Base-by-base conservation (phyloP, 2,329 filamentous ascomycete species). In the Coniosporium tulheliwenetii region DNA sequence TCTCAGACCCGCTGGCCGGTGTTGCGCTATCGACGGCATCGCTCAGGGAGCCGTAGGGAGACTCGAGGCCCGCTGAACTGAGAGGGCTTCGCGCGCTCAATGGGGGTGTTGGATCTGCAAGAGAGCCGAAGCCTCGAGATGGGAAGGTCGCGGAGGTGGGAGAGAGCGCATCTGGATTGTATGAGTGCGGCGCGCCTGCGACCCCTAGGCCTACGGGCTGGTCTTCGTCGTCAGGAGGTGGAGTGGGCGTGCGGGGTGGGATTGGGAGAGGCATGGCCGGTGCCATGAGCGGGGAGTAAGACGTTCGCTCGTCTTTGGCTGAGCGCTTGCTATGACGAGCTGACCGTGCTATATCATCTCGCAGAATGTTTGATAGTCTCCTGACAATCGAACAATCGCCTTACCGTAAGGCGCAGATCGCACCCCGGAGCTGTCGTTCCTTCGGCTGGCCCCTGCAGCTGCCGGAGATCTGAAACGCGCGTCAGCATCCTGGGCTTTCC, bases 211-310 rank as follows among this genome's bases (percentile, higher is more conserved):
- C 47, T 35, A 42, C 40, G 19, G 32, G 45, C 31, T 52, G 43
- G 44, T 56, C 51, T 48, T 69, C 64, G 47, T 74, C 69, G 41
- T 67, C 65, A 52, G 71, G 67, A 47, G 76, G 76, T 48, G 77
- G 77, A 50, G 77, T 78, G 10, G 76, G 76, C 30, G 77, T 79
- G 49, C 73, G 67, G 42, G 77, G 76, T 45, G 74, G 75, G 35
- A 69, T 57, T 43, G 73, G 73, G 46, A 76, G 67, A 39, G 74
- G 70, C 47, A 75, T 65, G 48, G 64, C 65, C 43, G 73, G 69
- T 46, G 73, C 73, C 77, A 80, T 81, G 50, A 46, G 49, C 41
- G 47, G 39, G 43, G 37, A 41, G n/a, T n/a, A n/a, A 41, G 36
- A 44, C 32, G 7, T 26, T 7, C 4, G 19, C 19, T 26, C 7